Evolutionary conservation across 2,329 filamentous ascomycete genomes (phyloP).

Genomic region (Penicillium olsonii): DNA sequence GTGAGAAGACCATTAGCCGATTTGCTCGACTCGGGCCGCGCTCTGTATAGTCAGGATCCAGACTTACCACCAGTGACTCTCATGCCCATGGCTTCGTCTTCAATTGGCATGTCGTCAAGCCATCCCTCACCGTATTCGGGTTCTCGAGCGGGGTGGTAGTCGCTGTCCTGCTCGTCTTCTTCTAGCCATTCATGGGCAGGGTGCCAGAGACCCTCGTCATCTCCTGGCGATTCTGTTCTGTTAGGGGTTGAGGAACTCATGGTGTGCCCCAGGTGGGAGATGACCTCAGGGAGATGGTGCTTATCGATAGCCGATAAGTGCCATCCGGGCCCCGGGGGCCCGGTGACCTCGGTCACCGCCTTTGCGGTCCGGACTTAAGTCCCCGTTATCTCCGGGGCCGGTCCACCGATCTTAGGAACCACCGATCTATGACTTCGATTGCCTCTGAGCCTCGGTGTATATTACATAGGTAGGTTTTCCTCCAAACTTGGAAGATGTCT

Average conservation of each 20-base stretch:
- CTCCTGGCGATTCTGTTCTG: conserved; percentile 23
- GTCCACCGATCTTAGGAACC: too few species aligned
- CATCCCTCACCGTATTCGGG: conserved; percentile 12
- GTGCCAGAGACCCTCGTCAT: conserved; percentile 35
- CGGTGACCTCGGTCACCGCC: conserved; percentile 1
- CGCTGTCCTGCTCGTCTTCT: conserved; percentile 32
- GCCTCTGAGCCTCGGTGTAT: too few species aligned
- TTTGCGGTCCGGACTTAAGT: neutral
- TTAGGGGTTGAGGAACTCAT: conserved; percentile 3
- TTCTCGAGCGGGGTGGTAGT: conserved; percentile 18
- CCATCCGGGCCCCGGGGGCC: too few species aligned
- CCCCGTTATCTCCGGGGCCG: conserved; percentile 3
- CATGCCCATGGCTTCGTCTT: conserved; percentile 56
- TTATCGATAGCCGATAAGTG: conserved; percentile 12
- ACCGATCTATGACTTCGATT: too few species aligned
- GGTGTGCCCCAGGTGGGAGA: too few species aligned
- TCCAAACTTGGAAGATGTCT: too few species aligned
- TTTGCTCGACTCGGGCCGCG: too few species aligned
- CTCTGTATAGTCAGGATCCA: too few species aligned
- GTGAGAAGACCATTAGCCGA: neutral
- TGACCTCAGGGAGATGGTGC: conserved; percentile 3
- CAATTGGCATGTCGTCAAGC: conserved; percentile 17
- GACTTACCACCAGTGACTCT: conserved; percentile 14
- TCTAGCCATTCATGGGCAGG: conserved; percentile 41
- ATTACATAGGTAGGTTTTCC: too few species aligned